Percentiles rank a stretch among this genome's conserved stretches.
phyloP scores from a whole-genome alignment of 257 asterid genomes.

The Orobanche coerulescens region DNA sequence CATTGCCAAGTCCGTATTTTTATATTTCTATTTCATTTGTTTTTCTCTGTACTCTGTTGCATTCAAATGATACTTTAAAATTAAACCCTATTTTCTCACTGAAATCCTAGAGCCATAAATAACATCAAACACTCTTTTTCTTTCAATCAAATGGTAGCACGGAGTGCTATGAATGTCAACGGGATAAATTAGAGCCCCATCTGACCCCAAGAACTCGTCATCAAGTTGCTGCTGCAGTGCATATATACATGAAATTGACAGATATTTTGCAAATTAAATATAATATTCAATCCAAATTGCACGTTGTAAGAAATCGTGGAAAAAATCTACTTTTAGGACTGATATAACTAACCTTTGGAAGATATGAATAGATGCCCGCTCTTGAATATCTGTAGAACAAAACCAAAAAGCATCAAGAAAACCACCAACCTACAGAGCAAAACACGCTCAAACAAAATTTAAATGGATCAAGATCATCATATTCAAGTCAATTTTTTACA shows the following conservation, averaged over 20 bases:
- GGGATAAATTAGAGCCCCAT: not conserved
- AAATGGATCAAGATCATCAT: not conserved
- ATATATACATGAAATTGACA: not conserved
- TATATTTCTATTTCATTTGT: not conserved
- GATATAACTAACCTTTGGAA: constrained; percentile 63
- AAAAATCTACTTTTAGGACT: not conserved
- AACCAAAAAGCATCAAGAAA: constrained; percentile 1
- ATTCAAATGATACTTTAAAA: not conserved
- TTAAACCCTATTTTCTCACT: not conserved
- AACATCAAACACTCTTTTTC: not conserved
- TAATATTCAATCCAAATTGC: constrained; percentile 12
- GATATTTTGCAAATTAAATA: constrained; percentile 7
- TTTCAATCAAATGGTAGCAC: not conserved
- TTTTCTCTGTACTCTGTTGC: not conserved
- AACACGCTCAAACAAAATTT: constrained; percentile 10
- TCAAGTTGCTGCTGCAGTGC: constrained; percentile 16
- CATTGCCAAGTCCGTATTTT: not conserved
- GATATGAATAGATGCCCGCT: constrained; percentile 90
- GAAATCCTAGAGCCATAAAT: not conserved
- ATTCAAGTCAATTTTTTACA: not conserved
- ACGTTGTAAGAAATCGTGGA: not conserved
- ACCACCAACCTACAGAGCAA: constrained; percentile 16
- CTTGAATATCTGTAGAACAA: constrained; percentile 71
- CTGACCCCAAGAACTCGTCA: not conserved
- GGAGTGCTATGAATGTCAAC: not conserved